Evolutionary conservation across 768 basidiomycete species (phyloP).

Genomic region (Holtermannia corniformis): DNA sequence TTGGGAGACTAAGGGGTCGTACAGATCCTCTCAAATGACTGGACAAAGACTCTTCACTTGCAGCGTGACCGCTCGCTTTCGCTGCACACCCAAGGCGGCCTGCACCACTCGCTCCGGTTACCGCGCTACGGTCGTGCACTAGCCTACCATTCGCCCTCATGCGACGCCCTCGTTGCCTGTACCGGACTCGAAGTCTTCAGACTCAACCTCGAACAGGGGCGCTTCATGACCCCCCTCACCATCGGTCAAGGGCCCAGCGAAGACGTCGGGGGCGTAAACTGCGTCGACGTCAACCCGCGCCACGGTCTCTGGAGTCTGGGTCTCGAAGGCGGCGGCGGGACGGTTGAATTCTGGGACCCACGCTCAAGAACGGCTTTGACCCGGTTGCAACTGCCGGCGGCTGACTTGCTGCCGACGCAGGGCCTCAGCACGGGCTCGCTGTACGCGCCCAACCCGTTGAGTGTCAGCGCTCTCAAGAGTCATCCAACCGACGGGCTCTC

Average conservation of each 20-base stretch:
- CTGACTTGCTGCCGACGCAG: constrained; percentile 27
- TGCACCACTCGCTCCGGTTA: constrained; percentile 87
- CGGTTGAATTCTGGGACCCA: constrained; percentile 94
- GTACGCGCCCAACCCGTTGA: constrained; percentile 14
- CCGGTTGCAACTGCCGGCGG: constrained; percentile 31
- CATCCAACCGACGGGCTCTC: constrained; percentile 74
- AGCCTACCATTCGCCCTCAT: constrained; percentile 87
- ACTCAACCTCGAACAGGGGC: constrained; percentile 88
- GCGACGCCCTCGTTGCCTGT: constrained; percentile 76
- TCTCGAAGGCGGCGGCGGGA: constrained; percentile 61
- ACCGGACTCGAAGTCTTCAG: constrained; percentile 83
- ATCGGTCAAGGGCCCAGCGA: constrained; percentile 31
- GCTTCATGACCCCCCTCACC: constrained; percentile 65
- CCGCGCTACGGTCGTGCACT: constrained; percentile 86
- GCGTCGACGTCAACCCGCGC: constrained; percentile 81
- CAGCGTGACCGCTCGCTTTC: constrained; percentile 93
- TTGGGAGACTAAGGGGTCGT: not conserved
- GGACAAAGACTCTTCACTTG: constrained; percentile 96
- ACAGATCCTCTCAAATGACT: constrained; percentile 90
- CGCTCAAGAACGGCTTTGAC: constrained; percentile 58
- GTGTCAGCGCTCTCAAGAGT: constrained; percentile 73
- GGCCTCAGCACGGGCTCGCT: constrained; percentile 7
- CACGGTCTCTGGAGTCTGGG: constrained; percentile 88
- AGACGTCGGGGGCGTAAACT: constrained; percentile 73
- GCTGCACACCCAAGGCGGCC: constrained; percentile 85